Percentiles rank a stretch among this genome's conserved stretches.
Evolutionary conservation across 768 basidiomycete genomes (phyloP).

Genomic region (Mycena rosella): DNA sequence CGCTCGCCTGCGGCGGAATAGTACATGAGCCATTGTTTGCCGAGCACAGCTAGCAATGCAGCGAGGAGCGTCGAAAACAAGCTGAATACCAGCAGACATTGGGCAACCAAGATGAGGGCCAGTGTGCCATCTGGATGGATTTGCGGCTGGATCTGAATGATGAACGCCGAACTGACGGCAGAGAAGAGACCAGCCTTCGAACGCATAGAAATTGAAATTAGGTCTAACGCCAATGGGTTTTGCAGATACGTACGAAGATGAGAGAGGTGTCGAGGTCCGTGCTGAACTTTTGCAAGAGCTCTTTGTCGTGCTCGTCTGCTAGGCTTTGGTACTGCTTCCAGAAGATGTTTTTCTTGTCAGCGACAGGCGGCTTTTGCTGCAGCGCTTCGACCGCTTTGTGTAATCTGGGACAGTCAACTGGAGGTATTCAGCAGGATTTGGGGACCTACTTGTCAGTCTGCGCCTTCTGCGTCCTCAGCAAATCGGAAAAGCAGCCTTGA

Average conservation of each 20-base stretch:
- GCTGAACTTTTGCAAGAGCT: constrained; percentile 1
- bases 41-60: constrained; percentile 9
- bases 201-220: not conserved
- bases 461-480: too few species aligned
- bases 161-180: not conserved
- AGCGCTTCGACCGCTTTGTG: not conserved
- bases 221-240: not conserved
- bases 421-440: too few species aligned
- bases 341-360: constrained; percentile 1
- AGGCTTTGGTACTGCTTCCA: constrained; percentile 6
- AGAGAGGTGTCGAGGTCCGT: constrained; percentile 17
- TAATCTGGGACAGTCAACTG: too few species aligned
- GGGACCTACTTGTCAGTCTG: too few species aligned
- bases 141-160: not conserved
- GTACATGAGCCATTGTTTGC: constrained; percentile 26
- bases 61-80: constrained; percentile 3
- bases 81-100: constrained; percentile 12
- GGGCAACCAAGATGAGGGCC: not conserved
- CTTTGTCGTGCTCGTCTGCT: constrained; percentile 13
- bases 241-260: constrained; percentile 8
- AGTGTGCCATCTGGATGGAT: not conserved
- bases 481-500: too few species aligned
- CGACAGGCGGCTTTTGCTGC: not conserved
- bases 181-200: constrained; percentile 18
- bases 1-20: constrained; percentile 3